Percentiles rank a stretch among this genome's conserved stretches.
These are phyloP conservation scores for Xylariaceae sp. DNA, from an alignment of 2,329 filamentous ascomycete species.

Conservation along the genomic window DNA sequence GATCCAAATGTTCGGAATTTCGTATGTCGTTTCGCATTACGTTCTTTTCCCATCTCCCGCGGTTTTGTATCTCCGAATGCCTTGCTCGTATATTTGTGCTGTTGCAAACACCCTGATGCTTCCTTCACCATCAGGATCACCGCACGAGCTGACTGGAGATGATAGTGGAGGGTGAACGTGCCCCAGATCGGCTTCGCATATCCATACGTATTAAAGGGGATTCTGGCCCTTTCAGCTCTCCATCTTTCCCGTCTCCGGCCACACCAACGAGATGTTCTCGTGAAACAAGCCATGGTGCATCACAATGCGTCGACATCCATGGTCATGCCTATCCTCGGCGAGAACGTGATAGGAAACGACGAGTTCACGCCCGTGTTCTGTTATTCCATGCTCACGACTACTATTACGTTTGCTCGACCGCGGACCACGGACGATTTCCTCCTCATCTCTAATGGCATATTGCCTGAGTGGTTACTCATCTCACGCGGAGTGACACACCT, in stretches of 20 bases:
- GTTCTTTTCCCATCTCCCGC: background rate
- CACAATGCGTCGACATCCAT: slow-evolving; percentile 33
- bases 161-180: slow-evolving; percentile 43
- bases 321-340: slow-evolving; percentile 33
- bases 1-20: slow-evolving; percentile 42
- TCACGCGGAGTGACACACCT: slow-evolving; percentile 36
- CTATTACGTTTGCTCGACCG: slow-evolving; percentile 36
- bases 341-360: slow-evolving; percentile 31
- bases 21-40: slow-evolving; percentile 1
- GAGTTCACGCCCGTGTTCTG: slow-evolving; percentile 34
- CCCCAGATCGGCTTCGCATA: slow-evolving; percentile 45
- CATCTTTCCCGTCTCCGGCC: slow-evolving; percentile 45
- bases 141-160: background rate
- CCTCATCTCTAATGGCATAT: slow-evolving; percentile 31
- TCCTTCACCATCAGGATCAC: background rate
- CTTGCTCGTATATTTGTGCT: background rate
- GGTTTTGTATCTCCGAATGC: background rate
- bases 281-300: slow-evolving; percentile 36
- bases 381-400: slow-evolving; percentile 38
- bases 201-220: slow-evolving; percentile 47
- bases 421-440: slow-evolving; percentile 35
- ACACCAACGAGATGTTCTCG: slow-evolving; percentile 37
- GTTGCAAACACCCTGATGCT: background rate
- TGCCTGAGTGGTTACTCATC: slow-evolving; percentile 38
- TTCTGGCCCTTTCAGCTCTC: slow-evolving; percentile 48